Evolutionary conservation across 1,284 basidiomycete genomes (phyloP).

Genomic region (Megacollybia platyphylla): DNA sequence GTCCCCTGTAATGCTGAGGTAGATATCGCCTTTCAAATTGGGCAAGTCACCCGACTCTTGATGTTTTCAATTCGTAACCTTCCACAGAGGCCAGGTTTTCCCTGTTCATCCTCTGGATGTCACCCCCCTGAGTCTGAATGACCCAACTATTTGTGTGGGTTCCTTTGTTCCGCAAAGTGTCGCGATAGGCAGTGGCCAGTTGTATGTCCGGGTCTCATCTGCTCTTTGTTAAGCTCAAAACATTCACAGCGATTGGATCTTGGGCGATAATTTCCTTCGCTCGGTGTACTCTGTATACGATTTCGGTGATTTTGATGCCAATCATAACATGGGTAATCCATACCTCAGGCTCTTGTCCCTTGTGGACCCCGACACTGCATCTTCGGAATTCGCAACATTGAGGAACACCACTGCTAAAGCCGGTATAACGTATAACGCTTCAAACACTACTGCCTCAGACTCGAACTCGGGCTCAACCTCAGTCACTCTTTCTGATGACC

Average conservation of each 20-base stretch:
- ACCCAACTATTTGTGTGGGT: conserved; percentile 45
- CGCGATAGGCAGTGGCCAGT: conserved; percentile 42
- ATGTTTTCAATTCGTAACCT: conserved; percentile 7
- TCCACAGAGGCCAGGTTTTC: conserved; percentile 45
- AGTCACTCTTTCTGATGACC: conserved; percentile 38
- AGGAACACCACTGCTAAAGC: conserved; percentile 50
- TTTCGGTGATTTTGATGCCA: conserved; percentile 65
- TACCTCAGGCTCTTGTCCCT: conserved; percentile 64
- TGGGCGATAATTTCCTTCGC: conserved; percentile 74
- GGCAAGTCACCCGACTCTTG: conserved; percentile 26
- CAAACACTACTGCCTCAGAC: conserved; percentile 29
- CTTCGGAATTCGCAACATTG: conserved; percentile 48
- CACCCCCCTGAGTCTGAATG: conserved; percentile 29
- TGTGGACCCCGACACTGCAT: conserved; percentile 54
- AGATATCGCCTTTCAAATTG: conserved; percentile 63
- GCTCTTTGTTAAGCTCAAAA: conserved; percentile 2
- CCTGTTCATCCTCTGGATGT: conserved; percentile 70
- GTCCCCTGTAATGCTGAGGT: conserved; percentile 63
- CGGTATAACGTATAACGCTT: conserved; percentile 57
- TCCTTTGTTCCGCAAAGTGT: conserved; percentile 55
- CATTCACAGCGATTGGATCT: conserved; percentile 53
- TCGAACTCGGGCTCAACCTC: conserved; percentile 23
- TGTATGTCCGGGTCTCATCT: conserved; percentile 28
- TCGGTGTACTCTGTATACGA: conserved; percentile 80
- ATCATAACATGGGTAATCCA: conserved; percentile 54